Conservation (phyloP, 2,329 filamentous ascomycete species). For the Epichloe gansuensis region DNA sequence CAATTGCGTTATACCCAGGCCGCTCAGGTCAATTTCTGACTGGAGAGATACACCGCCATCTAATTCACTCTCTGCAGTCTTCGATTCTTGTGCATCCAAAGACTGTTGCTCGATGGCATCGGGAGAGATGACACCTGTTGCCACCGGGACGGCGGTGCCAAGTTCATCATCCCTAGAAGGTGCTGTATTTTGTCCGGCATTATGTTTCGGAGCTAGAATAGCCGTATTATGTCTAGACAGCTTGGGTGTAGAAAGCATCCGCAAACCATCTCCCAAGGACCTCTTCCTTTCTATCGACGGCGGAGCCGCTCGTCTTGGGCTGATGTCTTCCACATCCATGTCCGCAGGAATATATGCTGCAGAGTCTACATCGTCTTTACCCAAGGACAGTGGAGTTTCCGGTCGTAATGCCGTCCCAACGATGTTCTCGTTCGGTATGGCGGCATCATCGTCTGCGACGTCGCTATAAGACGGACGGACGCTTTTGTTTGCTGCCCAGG, state of each 20-base stretch:
- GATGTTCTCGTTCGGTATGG: conserved; percentile 2
- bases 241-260: conserved; percentile 1
- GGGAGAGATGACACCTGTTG: neutral
- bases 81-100: neutral
- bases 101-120: neutral
- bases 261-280: conserved; percentile 7
- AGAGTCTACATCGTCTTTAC: neutral
- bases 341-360: neutral
- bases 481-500: conserved; percentile 26
- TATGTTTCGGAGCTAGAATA: neutral
- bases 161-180: neutral
- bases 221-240: conserved; percentile 1
- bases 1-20: neutral
- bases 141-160: no score
- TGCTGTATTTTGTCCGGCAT: neutral
- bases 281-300: neutral
- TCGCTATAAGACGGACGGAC: conserved; percentile 29
- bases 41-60: conserved; percentile 5
- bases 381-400: neutral
- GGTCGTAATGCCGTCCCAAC: neutral
- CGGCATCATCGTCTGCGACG: conserved; percentile 12
- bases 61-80: neutral
- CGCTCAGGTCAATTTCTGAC: neutral
- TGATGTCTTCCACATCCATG: neutral
- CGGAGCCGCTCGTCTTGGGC: conserved; percentile 1